Conservation (phyloP, 192 early-diverging fungal genomes). For the Backusella sp. region DNA sequence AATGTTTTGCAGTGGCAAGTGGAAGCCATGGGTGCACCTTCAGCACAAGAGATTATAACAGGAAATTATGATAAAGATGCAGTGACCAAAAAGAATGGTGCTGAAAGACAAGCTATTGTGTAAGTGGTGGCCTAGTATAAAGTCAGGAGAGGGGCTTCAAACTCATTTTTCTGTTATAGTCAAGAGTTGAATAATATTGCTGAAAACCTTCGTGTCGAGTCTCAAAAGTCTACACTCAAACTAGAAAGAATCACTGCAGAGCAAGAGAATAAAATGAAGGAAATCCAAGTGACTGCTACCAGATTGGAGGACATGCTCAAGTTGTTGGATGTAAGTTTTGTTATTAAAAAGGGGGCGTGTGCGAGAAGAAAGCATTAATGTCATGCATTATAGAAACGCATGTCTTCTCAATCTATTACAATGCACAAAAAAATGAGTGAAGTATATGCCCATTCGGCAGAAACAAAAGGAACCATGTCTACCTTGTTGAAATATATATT, state of each 20-base stretch:
- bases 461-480: slow-evolving; percentile 27
- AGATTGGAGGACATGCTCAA: slow-evolving; percentile 16
- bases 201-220: background rate
- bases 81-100: background rate
- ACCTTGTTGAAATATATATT: slow-evolving; percentile 21
- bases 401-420: slow-evolving; percentile 14
- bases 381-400: background rate
- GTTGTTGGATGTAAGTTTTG: slow-evolving; percentile 17
- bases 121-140: background rate
- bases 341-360: background rate
- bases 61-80: slow-evolving; percentile 1
- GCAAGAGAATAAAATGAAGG: slow-evolving; percentile 17
- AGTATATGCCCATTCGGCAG: slow-evolving; percentile 14
- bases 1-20: slow-evolving; percentile 24
- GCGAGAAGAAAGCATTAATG: background rate
- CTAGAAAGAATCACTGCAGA: slow-evolving; percentile 8
- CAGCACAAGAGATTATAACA: slow-evolving; percentile 1
- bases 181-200: background rate
- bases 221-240: background rate
- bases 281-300: background rate
- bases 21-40: slow-evolving; percentile 35
- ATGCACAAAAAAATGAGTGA: slow-evolving; percentile 20
- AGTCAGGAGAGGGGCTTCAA: background rate
- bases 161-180: background rate
- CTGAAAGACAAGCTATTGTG: slow-evolving; percentile 1